phyloP scores from a whole-genome alignment of 2,329 filamentous ascomycete species.

The Botryotinia globosa region DNA sequence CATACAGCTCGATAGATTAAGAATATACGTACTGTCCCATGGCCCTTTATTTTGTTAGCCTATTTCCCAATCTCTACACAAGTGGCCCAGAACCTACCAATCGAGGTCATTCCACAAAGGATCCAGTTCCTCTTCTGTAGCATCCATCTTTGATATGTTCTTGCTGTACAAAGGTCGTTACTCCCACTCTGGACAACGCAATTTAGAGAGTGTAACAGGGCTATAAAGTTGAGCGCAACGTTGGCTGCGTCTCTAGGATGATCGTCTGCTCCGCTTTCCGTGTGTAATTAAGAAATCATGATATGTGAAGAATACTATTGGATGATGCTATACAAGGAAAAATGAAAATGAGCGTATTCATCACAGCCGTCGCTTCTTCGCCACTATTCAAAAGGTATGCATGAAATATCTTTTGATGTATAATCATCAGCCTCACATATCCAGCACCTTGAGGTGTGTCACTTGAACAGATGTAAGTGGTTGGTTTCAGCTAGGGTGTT shows the following conservation, averaged over 20 bases:
- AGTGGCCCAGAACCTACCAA: slow-evolving; percentile 31
- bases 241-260: not conserved
- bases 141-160: slow-evolving; percentile 45
- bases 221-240: slow-evolving; percentile 9
- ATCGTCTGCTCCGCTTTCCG: not conserved
- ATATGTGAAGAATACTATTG: not conserved
- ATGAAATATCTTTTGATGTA: not conserved
- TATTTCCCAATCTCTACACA: slow-evolving; percentile 15
- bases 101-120: slow-evolving; percentile 37
- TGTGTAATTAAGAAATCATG: slow-evolving; percentile 5
- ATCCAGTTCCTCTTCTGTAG: slow-evolving; percentile 46
- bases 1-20: slow-evolving; percentile 58
- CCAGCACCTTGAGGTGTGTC: not conserved
- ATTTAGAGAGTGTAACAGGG: slow-evolving; percentile 8
- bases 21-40: slow-evolving; percentile 63
- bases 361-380: not conserved
- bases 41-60: slow-evolving; percentile 46
- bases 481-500: not conserved
- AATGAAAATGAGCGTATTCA: not conserved
- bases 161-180: not conserved
- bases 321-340: not conserved
- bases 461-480: not conserved
- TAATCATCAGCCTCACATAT: slow-evolving; percentile 18
- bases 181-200: not conserved
- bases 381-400: not conserved